A percentile compares a stretch with the other conserved stretches of the same genome.
These are phyloP conservation scores for Mortierella polycephala DNA, from an alignment of 371 early-diverging fungal species.

Conservation along the genomic window DNA sequence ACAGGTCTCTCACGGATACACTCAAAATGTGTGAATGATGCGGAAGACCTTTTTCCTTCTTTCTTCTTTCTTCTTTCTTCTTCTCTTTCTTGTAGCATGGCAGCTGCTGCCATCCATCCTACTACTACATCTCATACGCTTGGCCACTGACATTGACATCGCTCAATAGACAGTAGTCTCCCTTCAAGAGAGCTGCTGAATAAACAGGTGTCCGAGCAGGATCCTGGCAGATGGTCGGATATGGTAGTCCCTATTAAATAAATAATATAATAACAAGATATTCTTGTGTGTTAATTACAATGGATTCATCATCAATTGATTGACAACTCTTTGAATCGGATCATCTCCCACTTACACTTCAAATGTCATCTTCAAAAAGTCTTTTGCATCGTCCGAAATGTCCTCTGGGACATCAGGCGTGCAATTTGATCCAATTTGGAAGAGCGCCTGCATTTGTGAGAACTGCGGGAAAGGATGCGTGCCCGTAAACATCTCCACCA, in stretches of 20 bases:
- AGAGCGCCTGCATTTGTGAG: slow-evolving; percentile 93
- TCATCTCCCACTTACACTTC: slow-evolving; percentile 63
- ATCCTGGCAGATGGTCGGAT: slow-evolving; percentile 69
- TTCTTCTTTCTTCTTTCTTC: too few species aligned
- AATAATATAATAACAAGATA: slow-evolving; percentile 4
- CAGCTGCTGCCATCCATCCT: too few species aligned
- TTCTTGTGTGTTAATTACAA: not conserved
- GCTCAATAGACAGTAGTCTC: not conserved
- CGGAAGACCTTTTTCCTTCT: too few species aligned
- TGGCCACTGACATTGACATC: too few species aligned
- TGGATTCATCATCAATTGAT: too few species aligned
- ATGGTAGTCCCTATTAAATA: slow-evolving; percentile 62
- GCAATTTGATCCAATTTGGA: slow-evolving; percentile 84
- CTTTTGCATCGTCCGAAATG: slow-evolving; percentile 75
- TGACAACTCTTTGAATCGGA: too few species aligned
- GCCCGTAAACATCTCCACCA: slow-evolving; percentile 96
- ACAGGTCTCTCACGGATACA: too few species aligned
- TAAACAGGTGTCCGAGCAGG: slow-evolving; percentile 69
- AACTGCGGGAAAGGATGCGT: slow-evolving; percentile 94
- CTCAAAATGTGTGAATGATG: too few species aligned
- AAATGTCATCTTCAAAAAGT: slow-evolving; percentile 85
- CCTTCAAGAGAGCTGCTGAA: slow-evolving; percentile 39
- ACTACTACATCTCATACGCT: too few species aligned
- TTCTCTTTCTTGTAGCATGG: too few species aligned
- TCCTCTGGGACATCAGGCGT: slow-evolving; percentile 83